A percentile compares a stretch with the other conserved stretches of the same genome.
phyloP scores from a whole-genome alignment of 2,329 filamentous ascomycete genomes.

The Verruconis gallopava region DNA sequence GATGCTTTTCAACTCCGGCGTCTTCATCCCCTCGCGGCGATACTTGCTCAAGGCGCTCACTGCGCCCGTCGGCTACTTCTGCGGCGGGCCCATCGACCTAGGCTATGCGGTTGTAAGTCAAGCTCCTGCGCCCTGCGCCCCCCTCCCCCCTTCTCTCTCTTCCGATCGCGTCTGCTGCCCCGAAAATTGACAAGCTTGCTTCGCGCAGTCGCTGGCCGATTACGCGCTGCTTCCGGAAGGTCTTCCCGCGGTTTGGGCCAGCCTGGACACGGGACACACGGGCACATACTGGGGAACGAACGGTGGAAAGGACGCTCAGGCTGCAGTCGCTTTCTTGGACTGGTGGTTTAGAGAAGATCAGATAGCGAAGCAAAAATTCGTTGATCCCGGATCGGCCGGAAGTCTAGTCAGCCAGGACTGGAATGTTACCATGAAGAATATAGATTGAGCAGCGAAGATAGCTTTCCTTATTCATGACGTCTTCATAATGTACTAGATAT shows the following conservation, averaged over 20 bases:
- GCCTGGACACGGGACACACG: slow-evolving; percentile 9
- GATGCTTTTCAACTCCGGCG: slow-evolving; percentile 8
- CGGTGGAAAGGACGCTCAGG: slow-evolving; percentile 9
- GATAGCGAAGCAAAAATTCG: slow-evolving; percentile 6
- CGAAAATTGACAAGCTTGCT: not conserved
- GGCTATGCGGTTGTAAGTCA: slow-evolving; percentile 7
- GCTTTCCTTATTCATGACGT: too few relatives aligned
- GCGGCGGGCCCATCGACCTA: slow-evolving; percentile 8
- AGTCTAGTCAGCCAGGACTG: slow-evolving; percentile 8
- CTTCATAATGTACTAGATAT: too few relatives aligned
- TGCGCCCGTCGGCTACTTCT: slow-evolving; percentile 9
- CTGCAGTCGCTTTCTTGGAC: slow-evolving; percentile 9
- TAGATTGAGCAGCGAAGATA: too few relatives aligned
- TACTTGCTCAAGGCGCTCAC: slow-evolving; percentile 9
- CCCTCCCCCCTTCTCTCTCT: too few relatives aligned
- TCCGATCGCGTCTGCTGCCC: not conserved
- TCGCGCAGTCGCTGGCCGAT: slow-evolving; percentile 5
- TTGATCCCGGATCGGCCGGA: slow-evolving; percentile 4
- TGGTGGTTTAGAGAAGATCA: slow-evolving; percentile 8
- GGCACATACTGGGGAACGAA: slow-evolving; percentile 7
- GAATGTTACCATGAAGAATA: slow-evolving; percentile 9
- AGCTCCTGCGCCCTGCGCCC: too few relatives aligned
- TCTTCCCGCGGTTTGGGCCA: slow-evolving; percentile 4
- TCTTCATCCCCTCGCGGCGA: slow-evolving; percentile 1
- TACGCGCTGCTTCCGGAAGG: slow-evolving; percentile 6